These are phyloP conservation scores for Arthrinium phaeospermum DNA, from an alignment of 2,329 filamentous ascomycete species.

Conservation along the genomic window DNA sequence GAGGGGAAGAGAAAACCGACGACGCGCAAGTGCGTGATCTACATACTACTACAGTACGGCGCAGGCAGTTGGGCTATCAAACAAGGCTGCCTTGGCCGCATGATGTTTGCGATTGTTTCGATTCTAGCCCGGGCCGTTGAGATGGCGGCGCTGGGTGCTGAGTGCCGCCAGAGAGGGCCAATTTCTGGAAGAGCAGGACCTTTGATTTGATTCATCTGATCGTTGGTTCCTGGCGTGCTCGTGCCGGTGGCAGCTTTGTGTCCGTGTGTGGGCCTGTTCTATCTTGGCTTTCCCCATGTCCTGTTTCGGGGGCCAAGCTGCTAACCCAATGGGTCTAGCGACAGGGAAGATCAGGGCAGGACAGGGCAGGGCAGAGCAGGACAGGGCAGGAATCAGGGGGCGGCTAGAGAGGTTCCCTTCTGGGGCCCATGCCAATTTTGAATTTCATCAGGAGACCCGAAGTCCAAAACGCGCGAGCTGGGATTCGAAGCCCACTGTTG, in stretches of 20 bases:
- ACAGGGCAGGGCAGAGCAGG: neutral
- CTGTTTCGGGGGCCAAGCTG: conserved; percentile 7
- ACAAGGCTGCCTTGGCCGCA: conserved; percentile 14
- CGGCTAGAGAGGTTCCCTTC: conserved; percentile 5
- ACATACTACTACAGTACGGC: neutral
- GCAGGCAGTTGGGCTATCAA: conserved; percentile 8
- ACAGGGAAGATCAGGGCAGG: neutral
- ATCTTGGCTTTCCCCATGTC: conserved; percentile 12
- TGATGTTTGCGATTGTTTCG: conserved; percentile 17
- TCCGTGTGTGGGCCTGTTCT: neutral
- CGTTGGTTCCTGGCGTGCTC: conserved; percentile 13
- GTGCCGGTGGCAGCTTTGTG: neutral
- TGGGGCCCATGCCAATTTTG: conserved; percentile 12
- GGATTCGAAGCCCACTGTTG: neutral
- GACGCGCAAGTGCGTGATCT: conserved; percentile 13
- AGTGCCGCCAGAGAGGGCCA: neutral
- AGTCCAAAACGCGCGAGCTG: neutral
- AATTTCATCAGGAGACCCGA: conserved; percentile 7
- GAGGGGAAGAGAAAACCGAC: neutral
- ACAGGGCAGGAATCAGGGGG: neutral
- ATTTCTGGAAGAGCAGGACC: neutral
- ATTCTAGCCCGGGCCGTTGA: neutral
- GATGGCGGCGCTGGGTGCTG: neutral
- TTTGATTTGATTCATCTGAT: conserved; percentile 15
- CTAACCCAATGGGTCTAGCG: neutral